A percentile compares a stretch with the other conserved stretches of the same genome.
Evolutionary conservation across 768 basidiomycete species (phyloP).

Genomic region (Gautieria morchelliformis): DNA sequence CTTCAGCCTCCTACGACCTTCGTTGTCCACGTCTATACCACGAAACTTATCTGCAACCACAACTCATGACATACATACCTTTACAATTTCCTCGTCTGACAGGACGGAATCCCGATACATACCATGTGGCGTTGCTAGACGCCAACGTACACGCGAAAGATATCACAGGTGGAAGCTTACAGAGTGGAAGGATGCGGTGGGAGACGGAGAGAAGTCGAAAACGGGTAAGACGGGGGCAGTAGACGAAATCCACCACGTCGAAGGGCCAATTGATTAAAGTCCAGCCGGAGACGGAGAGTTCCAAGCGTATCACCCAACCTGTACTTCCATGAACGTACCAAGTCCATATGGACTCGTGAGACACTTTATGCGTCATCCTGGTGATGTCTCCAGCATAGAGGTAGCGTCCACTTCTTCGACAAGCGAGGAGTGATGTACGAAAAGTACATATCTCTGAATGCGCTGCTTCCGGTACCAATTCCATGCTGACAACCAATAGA

Average conservation of each 20-base stretch:
- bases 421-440: slow-evolving; percentile 33
- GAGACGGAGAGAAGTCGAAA: slow-evolving; percentile 51
- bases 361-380: slow-evolving; percentile 28
- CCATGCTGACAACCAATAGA: neutral
- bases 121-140: slow-evolving; percentile 41
- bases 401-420: slow-evolving; percentile 15
- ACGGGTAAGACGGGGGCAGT: slow-evolving; percentile 26
- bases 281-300: slow-evolving; percentile 34
- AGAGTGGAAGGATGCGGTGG: slow-evolving; percentile 64
- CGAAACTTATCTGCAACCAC: slow-evolving; percentile 16
- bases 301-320: slow-evolving; percentile 10
- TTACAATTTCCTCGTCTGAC: slow-evolving; percentile 14
- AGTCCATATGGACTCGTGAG: slow-evolving; percentile 37
- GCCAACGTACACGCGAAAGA: slow-evolving; percentile 45
- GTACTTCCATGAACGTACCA: slow-evolving; percentile 46
- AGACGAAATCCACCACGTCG: slow-evolving; percentile 8
- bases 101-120: slow-evolving; percentile 24
- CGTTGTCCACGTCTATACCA: slow-evolving; percentile 21
- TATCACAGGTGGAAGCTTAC: slow-evolving; percentile 61
- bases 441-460: slow-evolving; percentile 26
- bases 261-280: slow-evolving; percentile 1
- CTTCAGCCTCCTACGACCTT: slow-evolving; percentile 37
- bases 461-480: slow-evolving; percentile 12
- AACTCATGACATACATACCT: slow-evolving; percentile 13
- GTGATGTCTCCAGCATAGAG: slow-evolving; percentile 10